These are phyloP conservation scores for Pisolithus microcarpus DNA, from an alignment of 768 basidiomycete species.

Conservation along the genomic window DNA sequence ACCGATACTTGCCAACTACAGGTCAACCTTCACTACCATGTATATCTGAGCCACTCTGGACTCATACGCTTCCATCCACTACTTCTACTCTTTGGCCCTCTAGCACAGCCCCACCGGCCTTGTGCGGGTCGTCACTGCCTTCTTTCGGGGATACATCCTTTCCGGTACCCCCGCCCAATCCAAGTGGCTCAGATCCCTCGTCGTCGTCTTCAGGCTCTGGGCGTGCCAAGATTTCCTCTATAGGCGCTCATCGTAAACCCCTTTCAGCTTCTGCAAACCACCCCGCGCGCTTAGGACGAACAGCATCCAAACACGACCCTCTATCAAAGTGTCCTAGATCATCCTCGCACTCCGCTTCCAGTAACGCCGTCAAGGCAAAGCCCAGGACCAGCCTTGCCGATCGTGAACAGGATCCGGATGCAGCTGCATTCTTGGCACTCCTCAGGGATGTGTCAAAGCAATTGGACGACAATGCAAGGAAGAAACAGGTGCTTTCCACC, in stretches of 20 bases:
- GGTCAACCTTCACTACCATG: conserved; percentile 13
- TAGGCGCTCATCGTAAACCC: conserved; percentile 7
- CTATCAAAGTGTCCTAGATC: conserved; percentile 10
- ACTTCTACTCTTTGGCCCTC: neutral
- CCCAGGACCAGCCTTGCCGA: neutral
- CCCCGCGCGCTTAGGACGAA: neutral
- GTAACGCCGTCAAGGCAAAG: neutral
- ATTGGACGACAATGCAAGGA: conserved; percentile 20
- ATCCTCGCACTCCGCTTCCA: conserved; percentile 10
- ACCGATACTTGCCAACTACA: conserved; percentile 1
- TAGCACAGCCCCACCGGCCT: conserved; percentile 4
- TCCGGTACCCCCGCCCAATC: neutral
- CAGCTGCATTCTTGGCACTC: conserved; percentile 16
- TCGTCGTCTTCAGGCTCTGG: neutral
- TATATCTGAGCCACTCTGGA: conserved; percentile 8
- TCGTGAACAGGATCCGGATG: conserved; percentile 18
- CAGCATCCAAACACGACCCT: neutral
- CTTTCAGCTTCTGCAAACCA: conserved; percentile 16
- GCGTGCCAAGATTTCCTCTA: conserved; percentile 6
- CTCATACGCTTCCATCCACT: conserved; percentile 9
- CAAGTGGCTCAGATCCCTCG: conserved; percentile 1
- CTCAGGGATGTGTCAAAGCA: conserved; percentile 17
- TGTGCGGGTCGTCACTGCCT: conserved; percentile 2
- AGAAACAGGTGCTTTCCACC: conserved; percentile 19
- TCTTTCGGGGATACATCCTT: conserved; percentile 7